A percentile compares a stretch with the other conserved stretches of the same genome.
These are phyloP conservation scores for Zygosaccharomyces bisporus DNA, from an alignment of 805 yeast species.

Conservation along the genomic window DNA sequence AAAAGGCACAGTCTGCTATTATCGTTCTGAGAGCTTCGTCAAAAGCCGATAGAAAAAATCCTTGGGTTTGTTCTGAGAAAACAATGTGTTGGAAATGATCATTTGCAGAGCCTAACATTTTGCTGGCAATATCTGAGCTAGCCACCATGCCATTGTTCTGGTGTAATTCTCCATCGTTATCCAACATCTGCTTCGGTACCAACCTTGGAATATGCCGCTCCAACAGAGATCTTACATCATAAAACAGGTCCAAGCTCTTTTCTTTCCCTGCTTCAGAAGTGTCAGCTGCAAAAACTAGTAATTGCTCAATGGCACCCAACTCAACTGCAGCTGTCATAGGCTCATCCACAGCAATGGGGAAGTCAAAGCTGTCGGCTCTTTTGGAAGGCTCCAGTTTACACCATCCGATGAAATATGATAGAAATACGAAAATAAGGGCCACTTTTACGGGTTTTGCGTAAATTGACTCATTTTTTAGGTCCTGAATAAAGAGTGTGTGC, in stretches of 20 bases:
- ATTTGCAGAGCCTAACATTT: conserved; percentile 1
- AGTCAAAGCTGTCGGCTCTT: conserved; percentile 48
- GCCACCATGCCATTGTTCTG: conserved; percentile 2
- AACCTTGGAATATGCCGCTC: conserved; percentile 64
- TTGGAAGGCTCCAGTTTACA: conserved; percentile 47
- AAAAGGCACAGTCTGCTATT: conserved; percentile 60
- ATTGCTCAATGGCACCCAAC: conserved; percentile 67
- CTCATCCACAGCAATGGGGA: conserved; percentile 50
- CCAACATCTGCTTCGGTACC: conserved; percentile 49
- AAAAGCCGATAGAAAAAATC: conserved; percentile 41
- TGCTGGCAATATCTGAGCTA: conserved; percentile 1
- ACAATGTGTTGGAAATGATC: conserved; percentile 13
- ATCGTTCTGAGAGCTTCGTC: conserved; percentile 52
- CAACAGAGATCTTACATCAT: conserved; percentile 61
- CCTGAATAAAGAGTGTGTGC: conserved; percentile 38
- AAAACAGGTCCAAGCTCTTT: conserved; percentile 47
- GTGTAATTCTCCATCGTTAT: conserved; percentile 39
- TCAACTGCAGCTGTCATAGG: conserved; percentile 58
- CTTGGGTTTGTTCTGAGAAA: conserved; percentile 27
- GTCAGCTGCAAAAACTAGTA: conserved; percentile 59
- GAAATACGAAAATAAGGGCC: conserved; percentile 47
- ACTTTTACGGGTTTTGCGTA: conserved; percentile 48
- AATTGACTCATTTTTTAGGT: conserved; percentile 40
- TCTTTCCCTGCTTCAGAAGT: conserved; percentile 39
- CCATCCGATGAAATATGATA: conserved; percentile 62